Evolutionary conservation across 306 rosid genomes (phyloP), one percentile per base, ranked within the genome.

Genomic region (Quercus berberidifolia): DNA sequence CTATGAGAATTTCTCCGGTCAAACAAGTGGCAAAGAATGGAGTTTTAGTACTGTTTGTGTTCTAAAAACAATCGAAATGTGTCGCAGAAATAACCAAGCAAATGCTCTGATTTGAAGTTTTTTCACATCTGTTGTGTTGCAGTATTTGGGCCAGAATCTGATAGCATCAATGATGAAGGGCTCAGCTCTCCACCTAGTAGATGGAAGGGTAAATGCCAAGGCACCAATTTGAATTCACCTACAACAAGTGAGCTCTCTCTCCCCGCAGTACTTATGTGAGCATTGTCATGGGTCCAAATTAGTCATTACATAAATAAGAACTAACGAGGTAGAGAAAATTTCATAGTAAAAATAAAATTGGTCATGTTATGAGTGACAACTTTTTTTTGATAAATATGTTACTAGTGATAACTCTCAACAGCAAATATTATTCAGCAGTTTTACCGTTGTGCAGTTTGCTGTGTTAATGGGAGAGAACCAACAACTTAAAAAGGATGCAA

Each of bases 131-230:
- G 56, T 5, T 56, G 30, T 25, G 55, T 57, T 25, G 13, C 55
- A 79, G 89, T 86, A 79, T 75, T 79, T 30, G 82, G 84, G 82
- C 89, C 89, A 7, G 86, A 85, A 69, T 79, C 82, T 2, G 55
- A 64, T 6, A 82, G 89, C 62, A 82, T 85, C 69, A 79, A 25
- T 10, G 86, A 85, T 18, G 5, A 46, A 14, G 77, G 62, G 10
- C 57, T 79, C 20, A 72, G 77, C 58, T 25, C 83, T 20, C 85
- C 86, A 18, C 89, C 89, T 7, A 15, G 74, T 1, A 83, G 77
- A 73, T 86, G 89, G 89, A 86, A 80, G 74, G 88, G 89, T 9
- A 76, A 2, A 8, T 86, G 89, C 80, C 73, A 62, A 20, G 76
- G 69, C 21, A 69, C 67, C 31, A 76, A 76, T 74, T 85, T 85